A percentile compares a stretch with the other conserved stretches of the same genome.
Evolutionary conservation across 495 filamentous ascomycete species (phyloP).

Genomic region (Aspergillus egyptiacus): DNA sequence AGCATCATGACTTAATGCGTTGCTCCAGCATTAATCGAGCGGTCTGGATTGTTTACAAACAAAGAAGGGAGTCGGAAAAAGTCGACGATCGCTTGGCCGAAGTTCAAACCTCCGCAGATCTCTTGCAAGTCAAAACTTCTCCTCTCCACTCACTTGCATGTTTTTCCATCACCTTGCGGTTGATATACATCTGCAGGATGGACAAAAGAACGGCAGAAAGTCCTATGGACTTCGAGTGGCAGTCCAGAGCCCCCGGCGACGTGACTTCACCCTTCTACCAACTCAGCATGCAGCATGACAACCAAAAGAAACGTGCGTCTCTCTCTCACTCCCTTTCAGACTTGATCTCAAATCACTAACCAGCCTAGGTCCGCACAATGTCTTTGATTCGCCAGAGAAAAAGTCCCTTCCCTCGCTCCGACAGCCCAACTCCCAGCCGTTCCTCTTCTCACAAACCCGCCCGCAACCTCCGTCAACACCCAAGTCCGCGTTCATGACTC

Average conservation of each 20-base stretch:
- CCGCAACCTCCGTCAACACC: constrained; percentile 27
- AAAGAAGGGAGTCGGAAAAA: constrained; percentile 16
- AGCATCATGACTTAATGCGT: not conserved
- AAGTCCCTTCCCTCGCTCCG: constrained; percentile 40
- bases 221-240: constrained; percentile 68
- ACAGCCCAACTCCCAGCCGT: constrained; percentile 43
- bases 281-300: constrained; percentile 39
- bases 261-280: constrained; percentile 54
- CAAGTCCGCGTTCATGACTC: constrained; percentile 66
- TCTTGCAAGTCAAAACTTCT: not conserved
- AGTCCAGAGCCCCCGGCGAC: constrained; percentile 51
- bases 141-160: not conserved
- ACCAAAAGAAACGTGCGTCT: constrained; percentile 47
- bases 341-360: constrained; percentile 6
- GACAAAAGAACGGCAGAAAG: constrained; percentile 47
- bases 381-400: constrained; percentile 49
- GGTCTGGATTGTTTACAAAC: constrained; percentile 23
- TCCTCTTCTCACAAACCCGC: constrained; percentile 35
- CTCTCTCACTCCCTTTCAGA: not conserved
- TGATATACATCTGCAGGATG: constrained; percentile 21
- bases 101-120: constrained; percentile 2
- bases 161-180: not conserved
- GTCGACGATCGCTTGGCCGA: constrained; percentile 12
- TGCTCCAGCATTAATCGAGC: not conserved
- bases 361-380: constrained; percentile 42